Evolutionary conservation across 1,284 basidiomycete species (phyloP).

Genomic region (Schizophyllum amplum): DNA sequence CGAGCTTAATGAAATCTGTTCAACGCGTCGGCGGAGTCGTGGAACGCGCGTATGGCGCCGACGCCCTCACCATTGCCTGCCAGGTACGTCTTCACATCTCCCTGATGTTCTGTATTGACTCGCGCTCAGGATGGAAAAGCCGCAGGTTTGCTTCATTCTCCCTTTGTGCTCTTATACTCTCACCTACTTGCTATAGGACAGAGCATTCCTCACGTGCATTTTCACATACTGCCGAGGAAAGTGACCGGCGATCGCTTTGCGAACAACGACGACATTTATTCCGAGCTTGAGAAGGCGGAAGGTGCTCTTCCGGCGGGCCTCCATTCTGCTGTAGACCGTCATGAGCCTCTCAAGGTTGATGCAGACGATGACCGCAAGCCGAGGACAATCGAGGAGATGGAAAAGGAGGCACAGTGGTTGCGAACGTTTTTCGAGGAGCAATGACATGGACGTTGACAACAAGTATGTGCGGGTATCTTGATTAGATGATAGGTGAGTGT

Average conservation of each 20-base stretch:
- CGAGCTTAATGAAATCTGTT: conserved; percentile 72
- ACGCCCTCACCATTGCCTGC: conserved; percentile 74
- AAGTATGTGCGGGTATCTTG: neutral
- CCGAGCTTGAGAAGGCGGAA: conserved; percentile 65
- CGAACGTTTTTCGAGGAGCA: conserved; percentile 35
- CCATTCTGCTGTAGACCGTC: conserved; percentile 15
- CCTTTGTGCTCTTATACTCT: neutral
- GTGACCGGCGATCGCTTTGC: conserved; percentile 60
- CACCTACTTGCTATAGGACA: conserved; percentile 43
- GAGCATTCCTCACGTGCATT: conserved; percentile 85
- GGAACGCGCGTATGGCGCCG: conserved; percentile 65
- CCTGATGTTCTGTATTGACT: neutral
- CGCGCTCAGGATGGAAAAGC: conserved; percentile 68
- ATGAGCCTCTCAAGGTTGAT: conserved; percentile 44
- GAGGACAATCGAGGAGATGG: conserved; percentile 68
- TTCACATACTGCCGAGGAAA: conserved; percentile 80
- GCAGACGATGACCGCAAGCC: conserved; percentile 66
- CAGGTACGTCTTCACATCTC: conserved; percentile 42
- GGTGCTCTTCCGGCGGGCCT: conserved; percentile 36
- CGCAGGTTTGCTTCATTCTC: conserved; percentile 30
- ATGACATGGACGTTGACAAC: neutral
- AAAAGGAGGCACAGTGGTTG: conserved; percentile 65
- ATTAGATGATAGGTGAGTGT: neutral
- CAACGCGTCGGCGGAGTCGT: conserved; percentile 64
- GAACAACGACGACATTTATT: conserved; percentile 75